Evolutionary conservation across 164 flowering plant genomes (phyloP), one percentile per base, ranked within the genome.

Genomic region (Vitis labrusca): DNA sequence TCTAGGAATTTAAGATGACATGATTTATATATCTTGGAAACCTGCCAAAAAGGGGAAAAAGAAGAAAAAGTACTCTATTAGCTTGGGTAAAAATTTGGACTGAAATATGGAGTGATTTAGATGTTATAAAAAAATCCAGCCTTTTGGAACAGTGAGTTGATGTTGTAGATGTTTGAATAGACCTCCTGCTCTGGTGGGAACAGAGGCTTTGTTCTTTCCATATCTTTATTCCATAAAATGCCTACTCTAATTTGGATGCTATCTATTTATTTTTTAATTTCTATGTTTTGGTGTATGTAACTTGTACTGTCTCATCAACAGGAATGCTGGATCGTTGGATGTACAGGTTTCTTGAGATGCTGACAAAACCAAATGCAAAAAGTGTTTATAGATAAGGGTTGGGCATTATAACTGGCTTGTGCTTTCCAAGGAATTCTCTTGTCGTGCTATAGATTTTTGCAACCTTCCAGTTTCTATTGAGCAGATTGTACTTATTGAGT

Each of bases 311-410:
- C 27, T 0, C 17, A 14, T 49, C 23, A 50, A 65, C 93, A 96
- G 99, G 99, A 71, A 85, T 96, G 98, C 87, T 96, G 30, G 98
- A 96, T 79, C 90, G 97, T 16, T 96, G 98, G 98, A 91, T 93
- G 99, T 89, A 71, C 75, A 85, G 94, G 81, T 67, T 96, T 69
- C 63, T 93, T 61, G 97, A 93, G 82, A 80, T 83, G 30, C 47
- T 92, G 71, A 91, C 87, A 48, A 89, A 87, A 65, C 89, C 90
- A 53, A 76, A 77, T 0, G 14, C 81, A 9, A 77, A 82, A 78
- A 84, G 80, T 62, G 59, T 50, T 37, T 37, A 37, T 37, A 37
- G 44, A 37, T 37, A 6, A 37, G 44, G 7, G 44, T 37, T 37
- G 44, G 44, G 44, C 44, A 37, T 37, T 37, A 37, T 5, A 37